Evolutionary conservation across 176 grass and related monocot species (phyloP).

Genomic region (Tillandsia leiboldiana): DNA sequence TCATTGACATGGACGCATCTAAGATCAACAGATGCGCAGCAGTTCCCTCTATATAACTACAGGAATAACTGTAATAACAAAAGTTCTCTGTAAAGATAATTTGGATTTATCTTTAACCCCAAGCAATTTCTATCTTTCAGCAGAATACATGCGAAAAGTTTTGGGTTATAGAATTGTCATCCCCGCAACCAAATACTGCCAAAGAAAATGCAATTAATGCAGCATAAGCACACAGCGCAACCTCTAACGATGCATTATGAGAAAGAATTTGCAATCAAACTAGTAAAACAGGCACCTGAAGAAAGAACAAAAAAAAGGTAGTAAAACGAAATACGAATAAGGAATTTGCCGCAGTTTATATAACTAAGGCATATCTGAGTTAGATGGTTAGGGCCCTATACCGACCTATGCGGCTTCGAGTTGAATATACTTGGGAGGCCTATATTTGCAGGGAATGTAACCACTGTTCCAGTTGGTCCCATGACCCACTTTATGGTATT

Average conservation of each 20-base stretch:
- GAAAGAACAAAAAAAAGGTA: neutral
- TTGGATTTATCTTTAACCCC: too few species aligned
- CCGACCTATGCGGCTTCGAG: conserved; percentile 59
- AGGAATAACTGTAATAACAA: too few species aligned
- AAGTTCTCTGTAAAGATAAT: too few species aligned
- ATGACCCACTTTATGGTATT: conserved; percentile 56
- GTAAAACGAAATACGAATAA: neutral
- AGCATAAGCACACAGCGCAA: neutral
- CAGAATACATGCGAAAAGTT: too few species aligned
- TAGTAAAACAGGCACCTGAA: neutral
- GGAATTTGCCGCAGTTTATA: too few species aligned
- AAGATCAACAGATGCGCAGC: too few species aligned
- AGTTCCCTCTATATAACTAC: too few species aligned
- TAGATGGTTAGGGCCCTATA: neutral
- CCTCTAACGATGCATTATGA: neutral
- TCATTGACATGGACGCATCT: too few species aligned
- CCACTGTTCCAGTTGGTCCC: conserved; percentile 48
- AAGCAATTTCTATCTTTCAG: too few species aligned
- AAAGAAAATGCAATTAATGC: neutral
- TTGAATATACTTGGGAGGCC: conserved; percentile 77
- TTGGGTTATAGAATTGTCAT: too few species aligned
- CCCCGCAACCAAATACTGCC: neutral
- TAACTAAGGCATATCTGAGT: too few species aligned
- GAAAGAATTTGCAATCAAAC: neutral
- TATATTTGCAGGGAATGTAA: conserved; percentile 68